Base-by-base conservation (phyloP, 768 basidiomycete genomes). In the Candolleomyces aberdarensis region DNA sequence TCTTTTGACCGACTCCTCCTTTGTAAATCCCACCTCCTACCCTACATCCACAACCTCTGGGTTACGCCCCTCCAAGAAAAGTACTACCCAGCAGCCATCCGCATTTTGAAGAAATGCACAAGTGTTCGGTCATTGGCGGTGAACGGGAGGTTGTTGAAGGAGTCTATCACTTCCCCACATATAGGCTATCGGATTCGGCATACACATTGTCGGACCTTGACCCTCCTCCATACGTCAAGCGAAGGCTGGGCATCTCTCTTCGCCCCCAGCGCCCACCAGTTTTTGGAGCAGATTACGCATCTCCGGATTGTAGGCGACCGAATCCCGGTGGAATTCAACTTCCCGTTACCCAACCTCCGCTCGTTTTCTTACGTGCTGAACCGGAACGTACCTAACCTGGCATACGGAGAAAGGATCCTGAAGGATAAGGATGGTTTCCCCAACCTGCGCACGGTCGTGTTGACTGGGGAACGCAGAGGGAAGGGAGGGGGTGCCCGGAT, bases 41-140 rank as follows among this genome's bases (percentile, higher is more conserved):
- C 52, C 15, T 63, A 74, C 22, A 63, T 77, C 22, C 70, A 68
- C 41, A 63, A 71, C 44, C 69, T 76, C 44, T 77, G 76, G 76
- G 67, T 75, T 19, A 71, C 71, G 1, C 72, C 75, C 10, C 62
- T 70, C 19, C 68, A 69, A 29, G 66, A 68, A 39, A 71, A 69
- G 20, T 60, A 61, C 19, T 39, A 66, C 32, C 55, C n/a, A 17
- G 62, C 63, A 2, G 63, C 65, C 17, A 64, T 67, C 20, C 59
- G 58, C 56, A 71, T 76, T 41, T 65, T 76, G 20, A 69, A 66
- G 51, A 65, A 66, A 36, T 77, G 76, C 60, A 69, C 63, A 10
- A 71, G 73, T 31, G 59, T 77, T 54, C 65, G 62, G 32, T 65
- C 68, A 0, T 68, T 77, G 1, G 76, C 74, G 5, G 71, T 73